Evolutionary conservation across 768 basidiomycete genomes (phyloP).

Genomic region (Pholiota conissans): DNA sequence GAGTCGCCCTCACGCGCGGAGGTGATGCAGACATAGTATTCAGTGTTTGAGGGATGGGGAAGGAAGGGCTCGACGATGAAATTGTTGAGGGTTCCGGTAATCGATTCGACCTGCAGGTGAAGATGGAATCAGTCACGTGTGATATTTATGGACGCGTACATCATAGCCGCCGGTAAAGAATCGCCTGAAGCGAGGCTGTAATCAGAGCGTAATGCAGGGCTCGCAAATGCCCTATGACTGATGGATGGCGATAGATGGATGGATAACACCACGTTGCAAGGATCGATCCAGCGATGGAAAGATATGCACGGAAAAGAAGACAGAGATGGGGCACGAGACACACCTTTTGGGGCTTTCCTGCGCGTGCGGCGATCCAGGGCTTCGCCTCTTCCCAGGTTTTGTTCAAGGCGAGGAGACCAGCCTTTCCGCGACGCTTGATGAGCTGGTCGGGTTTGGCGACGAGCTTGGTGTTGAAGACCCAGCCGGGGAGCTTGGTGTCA

Average conservation of each 20-base stretch:
- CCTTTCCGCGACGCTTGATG: slow-evolving; percentile 99
- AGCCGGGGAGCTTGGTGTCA: slow-evolving; percentile 61
- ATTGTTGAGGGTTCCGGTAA: slow-evolving; percentile 93
- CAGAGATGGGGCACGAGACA: slow-evolving; percentile 27
- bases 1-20: slow-evolving; percentile 92
- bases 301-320: slow-evolving; percentile 12
- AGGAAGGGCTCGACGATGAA: slow-evolving; percentile 99
- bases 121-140: slow-evolving; percentile 22
- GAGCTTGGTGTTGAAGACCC: slow-evolving; percentile 85
- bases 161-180: slow-evolving; percentile 1
- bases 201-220: neutral
- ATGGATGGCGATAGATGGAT: slow-evolving; percentile 21
- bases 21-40: slow-evolving; percentile 98
- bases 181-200: slow-evolving; percentile 5
- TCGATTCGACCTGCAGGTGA: slow-evolving; percentile 74
- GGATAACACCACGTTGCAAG: slow-evolving; percentile 11
- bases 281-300: slow-evolving; percentile 11
- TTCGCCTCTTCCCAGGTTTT: slow-evolving; percentile 88
- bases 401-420: slow-evolving; percentile 92
- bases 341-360: slow-evolving; percentile 92
- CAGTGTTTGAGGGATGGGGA: slow-evolving; percentile 89
- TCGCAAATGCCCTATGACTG: slow-evolving; percentile 4
- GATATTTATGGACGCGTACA: slow-evolving; percentile 16
- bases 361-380: slow-evolving; percentile 83
- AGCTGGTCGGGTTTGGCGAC: slow-evolving; percentile 98